phyloP scores from a whole-genome alignment of 2,329 filamentous ascomycete species.

The Xylariales sp. region DNA sequence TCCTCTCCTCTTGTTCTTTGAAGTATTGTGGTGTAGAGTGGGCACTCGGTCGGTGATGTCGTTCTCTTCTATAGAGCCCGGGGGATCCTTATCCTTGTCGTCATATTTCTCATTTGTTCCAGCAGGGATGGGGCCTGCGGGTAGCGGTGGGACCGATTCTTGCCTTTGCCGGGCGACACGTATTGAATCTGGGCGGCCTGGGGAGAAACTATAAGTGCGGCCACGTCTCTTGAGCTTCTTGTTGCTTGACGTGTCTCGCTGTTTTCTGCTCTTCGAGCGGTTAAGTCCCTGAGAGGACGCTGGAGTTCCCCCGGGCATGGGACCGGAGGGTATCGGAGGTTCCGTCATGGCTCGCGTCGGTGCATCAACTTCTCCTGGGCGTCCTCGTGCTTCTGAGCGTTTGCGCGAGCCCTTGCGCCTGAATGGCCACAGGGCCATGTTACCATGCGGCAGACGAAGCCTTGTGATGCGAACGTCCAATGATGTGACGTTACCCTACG shows the following conservation, averaged over 20 bases:
- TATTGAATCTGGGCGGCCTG: slow-evolving; percentile 52
- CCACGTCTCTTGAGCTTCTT: slow-evolving; percentile 38
- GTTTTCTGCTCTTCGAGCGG: slow-evolving; percentile 2
- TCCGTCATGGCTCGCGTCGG: slow-evolving; percentile 23
- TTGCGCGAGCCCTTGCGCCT: slow-evolving; percentile 66
- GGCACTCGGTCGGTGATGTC: slow-evolving; percentile 36
- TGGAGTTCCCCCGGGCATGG: background rate
- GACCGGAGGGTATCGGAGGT: slow-evolving; percentile 8
- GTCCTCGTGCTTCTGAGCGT: slow-evolving; percentile 44
- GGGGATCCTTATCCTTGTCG: slow-evolving; percentile 9
- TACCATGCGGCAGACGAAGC: slow-evolving; percentile 11
- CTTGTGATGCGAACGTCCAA: background rate
- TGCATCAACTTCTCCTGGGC: slow-evolving; percentile 27
- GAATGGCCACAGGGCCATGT: slow-evolving; percentile 82
- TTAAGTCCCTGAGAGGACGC: background rate
- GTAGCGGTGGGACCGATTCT: slow-evolving; percentile 20
- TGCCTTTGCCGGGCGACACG: slow-evolving; percentile 31
- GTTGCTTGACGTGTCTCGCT: slow-evolving; percentile 9
- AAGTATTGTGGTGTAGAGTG: slow-evolving; percentile 49
- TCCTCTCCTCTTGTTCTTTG: slow-evolving; percentile 54
- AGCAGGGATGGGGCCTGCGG: slow-evolving; percentile 14
- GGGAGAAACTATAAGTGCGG: slow-evolving; percentile 49
- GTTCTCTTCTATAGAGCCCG: slow-evolving; percentile 14
- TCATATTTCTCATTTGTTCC: slow-evolving; percentile 11
- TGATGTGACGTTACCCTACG: slow-evolving; percentile 11